Base-by-base conservation (phyloP, 768 basidiomycete genomes). In the Tricholoma sp. region DNA sequence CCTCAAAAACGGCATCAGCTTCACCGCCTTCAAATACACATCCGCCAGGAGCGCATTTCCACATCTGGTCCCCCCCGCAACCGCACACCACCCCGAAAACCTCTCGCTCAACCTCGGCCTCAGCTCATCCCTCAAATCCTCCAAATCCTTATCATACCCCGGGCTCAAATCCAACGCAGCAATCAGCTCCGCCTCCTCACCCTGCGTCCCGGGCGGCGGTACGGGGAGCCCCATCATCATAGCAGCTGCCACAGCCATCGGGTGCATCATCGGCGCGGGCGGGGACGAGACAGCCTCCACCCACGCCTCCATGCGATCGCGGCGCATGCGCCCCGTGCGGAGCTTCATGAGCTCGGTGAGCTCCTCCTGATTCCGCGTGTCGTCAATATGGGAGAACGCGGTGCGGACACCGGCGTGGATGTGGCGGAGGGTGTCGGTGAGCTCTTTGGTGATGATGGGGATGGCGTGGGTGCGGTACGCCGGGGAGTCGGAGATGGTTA, bases 71-170 rank as follows among this genome's bases (percentile, higher is more conserved):
- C 61, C 52, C 29, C 57, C 45, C 7, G 73, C 76, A 0, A 76
- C 66, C 10, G 74, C 71, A 12, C 71, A 63, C 86, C 86, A 89
- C 10, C 80, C 80, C 28, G 81, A 77, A 37, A 88, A 80, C 3
- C 83, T 76, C 28, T 72, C 73, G 64, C 80, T 81, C 59, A 86
- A 64, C 57, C 75, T 74, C 0, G 86, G 86, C 54, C 80, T 71
- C 41, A 82, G 83, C 65, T 86, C 83, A 37, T 85, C 84, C 49
- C 78, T 70, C 48, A 87, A 52, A 42, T 86, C 85, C 24, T 84
- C 84, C 42, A 81, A 60, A 57, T 86, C 84, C 0, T 80, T 73
- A 50, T 86, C 84, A 48, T 48, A 48, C 10, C 70, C 65, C 10
- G 74, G 72, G 32, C 82, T 80, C 24, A 82, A 50, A 51, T 84